Conservation (phyloP, 2,329 filamentous ascomycete genomes). For the Colletotrichum orchidophilum region DNA sequence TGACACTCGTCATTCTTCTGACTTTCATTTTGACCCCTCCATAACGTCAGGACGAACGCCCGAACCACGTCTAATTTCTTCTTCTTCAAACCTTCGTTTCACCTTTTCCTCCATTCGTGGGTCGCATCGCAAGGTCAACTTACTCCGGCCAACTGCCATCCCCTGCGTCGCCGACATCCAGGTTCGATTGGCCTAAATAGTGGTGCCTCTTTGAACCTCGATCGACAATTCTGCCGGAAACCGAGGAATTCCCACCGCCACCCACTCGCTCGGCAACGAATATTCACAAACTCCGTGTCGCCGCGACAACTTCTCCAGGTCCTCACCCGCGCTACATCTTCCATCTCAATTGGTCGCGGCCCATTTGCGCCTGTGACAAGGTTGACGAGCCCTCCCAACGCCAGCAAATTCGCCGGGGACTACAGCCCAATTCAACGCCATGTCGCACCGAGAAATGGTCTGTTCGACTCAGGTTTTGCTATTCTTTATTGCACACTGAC, state of each 20-base stretch:
- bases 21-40: slow-evolving; percentile 2
- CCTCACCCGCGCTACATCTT: neutral
- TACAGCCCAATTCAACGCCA: neutral
- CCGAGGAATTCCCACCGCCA: neutral
- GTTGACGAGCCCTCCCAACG: neutral
- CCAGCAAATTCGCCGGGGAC: neutral
- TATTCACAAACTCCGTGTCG: neutral
- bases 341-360: neutral
- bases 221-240: neutral
- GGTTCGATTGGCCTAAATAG: neutral
- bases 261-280: neutral
- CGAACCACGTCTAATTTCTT: slow-evolving; percentile 10
- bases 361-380: neutral
- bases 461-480: neutral
- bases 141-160: neutral
- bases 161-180: slow-evolving; percentile 1
- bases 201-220: neutral
- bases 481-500: neutral
- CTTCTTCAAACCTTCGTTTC: slow-evolving; percentile 29
- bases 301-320: neutral
- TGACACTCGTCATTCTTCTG: neutral
- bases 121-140: slow-evolving; percentile 22
- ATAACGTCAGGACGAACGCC: slow-evolving; percentile 28
- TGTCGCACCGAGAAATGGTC: slow-evolving; percentile 24
- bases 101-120: slow-evolving; percentile 8